These are phyloP conservation scores for Bauhinia variegata DNA, from an alignment of 306 rosid species.

Conservation along the genomic window DNA sequence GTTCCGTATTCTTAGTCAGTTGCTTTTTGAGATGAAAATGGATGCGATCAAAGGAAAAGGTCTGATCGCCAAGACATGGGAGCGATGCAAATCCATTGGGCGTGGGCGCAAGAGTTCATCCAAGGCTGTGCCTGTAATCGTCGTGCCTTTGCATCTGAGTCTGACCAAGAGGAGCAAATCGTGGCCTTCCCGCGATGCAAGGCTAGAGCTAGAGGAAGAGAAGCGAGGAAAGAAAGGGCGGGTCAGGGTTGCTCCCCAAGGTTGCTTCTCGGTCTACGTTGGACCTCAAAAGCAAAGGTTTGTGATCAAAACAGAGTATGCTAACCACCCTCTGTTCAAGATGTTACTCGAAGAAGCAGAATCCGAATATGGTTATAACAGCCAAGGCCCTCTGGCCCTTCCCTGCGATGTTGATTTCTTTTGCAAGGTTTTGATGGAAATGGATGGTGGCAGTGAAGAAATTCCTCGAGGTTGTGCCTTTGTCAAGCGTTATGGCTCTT, in stretches of 20 bases:
- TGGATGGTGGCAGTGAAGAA: slow-evolving; percentile 45
- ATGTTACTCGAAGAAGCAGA: slow-evolving; percentile 84
- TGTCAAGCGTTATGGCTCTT: slow-evolving; percentile 49
- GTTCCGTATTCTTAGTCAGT: too few species aligned
- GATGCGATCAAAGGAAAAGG: slow-evolving; percentile 37
- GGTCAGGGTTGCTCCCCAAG: slow-evolving; percentile 51
- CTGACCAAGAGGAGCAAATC: slow-evolving; percentile 57
- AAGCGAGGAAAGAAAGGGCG: slow-evolving; percentile 21
- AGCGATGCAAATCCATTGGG: slow-evolving; percentile 83
- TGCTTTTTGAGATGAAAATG: slow-evolving; percentile 29
- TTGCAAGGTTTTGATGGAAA: slow-evolving; percentile 63
- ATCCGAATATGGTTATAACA: slow-evolving; percentile 69
- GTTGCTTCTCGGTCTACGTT: slow-evolving; percentile 84
- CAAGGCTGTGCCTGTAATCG: too few species aligned
- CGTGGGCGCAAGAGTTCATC: slow-evolving; percentile 32
- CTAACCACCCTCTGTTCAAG: slow-evolving; percentile 81
- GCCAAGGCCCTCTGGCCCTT: slow-evolving; percentile 72
- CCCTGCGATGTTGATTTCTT: slow-evolving; percentile 77
- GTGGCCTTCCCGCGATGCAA: slow-evolving; percentile 39
- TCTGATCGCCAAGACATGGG: slow-evolving; percentile 71
- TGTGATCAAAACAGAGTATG: slow-evolving; percentile 63
- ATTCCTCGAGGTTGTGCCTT: slow-evolving; percentile 50
- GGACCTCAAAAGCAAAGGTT: slow-evolving; percentile 74
- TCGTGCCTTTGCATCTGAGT: background rate
- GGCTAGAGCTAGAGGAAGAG: background rate